Evolutionary conservation across 2,329 filamentous ascomycete species (phyloP).

Genomic region (Aureobasidium subglaciale): DNA sequence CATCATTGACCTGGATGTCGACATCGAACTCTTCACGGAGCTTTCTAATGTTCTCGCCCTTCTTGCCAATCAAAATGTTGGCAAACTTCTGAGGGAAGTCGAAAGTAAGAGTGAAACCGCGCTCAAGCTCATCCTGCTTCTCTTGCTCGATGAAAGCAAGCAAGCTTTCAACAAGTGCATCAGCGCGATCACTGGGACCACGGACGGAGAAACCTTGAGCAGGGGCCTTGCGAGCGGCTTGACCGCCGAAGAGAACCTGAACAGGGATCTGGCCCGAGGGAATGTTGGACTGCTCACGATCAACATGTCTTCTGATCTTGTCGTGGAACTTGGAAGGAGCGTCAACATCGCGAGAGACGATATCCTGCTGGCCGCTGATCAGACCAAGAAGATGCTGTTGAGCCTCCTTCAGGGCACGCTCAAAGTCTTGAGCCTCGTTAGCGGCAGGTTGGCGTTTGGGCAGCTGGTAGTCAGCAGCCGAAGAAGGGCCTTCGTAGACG

Average conservation of each 20-base stretch:
- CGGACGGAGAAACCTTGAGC: slow-evolving; percentile 56
- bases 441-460: slow-evolving; percentile 50
- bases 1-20: slow-evolving; percentile 83
- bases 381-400: slow-evolving; percentile 49
- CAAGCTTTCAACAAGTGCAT: slow-evolving; percentile 65
- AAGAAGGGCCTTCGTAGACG: slow-evolving; percentile 63
- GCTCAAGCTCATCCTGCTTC: slow-evolving; percentile 87
- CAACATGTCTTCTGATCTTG: slow-evolving; percentile 54
- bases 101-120: slow-evolving; percentile 76
- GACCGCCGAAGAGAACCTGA: slow-evolving; percentile 46
- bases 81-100: slow-evolving; percentile 94
- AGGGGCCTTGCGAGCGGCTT: slow-evolving; percentile 46
- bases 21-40: slow-evolving; percentile 64
- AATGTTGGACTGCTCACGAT: slow-evolving; percentile 47
- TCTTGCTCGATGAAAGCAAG: slow-evolving; percentile 76
- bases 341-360: slow-evolving; percentile 47
- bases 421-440: slow-evolving; percentile 49
- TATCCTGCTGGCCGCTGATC: slow-evolving; percentile 48
- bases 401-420: slow-evolving; percentile 51
- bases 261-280: slow-evolving; percentile 48
- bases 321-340: slow-evolving; percentile 56
- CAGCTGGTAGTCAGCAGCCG: slow-evolving; percentile 45
- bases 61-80: slow-evolving; percentile 69
- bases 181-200: slow-evolving; percentile 66
- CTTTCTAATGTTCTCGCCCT: slow-evolving; percentile 62